phyloP scores from a whole-genome alignment of 2,329 filamentous ascomycete genomes.

The Diaporthe vexans region DNA sequence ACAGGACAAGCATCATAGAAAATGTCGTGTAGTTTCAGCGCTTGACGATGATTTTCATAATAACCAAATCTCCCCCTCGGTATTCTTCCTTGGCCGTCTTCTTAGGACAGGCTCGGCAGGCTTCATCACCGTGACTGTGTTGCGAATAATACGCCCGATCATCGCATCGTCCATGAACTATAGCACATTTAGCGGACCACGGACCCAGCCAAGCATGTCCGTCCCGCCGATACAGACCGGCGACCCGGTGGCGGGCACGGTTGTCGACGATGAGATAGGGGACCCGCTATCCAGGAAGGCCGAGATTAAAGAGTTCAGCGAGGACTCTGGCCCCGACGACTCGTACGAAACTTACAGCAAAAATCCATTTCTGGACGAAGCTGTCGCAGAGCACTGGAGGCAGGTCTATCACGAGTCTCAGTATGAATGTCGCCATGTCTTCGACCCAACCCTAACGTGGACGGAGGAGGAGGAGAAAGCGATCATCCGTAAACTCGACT shows the following conservation, averaged over 20 bases:
- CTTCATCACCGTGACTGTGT: not conserved
- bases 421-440: constrained; percentile 69
- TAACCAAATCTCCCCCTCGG: not conserved
- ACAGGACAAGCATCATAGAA: constrained; percentile 2
- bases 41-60: not conserved
- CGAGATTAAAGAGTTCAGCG: constrained; percentile 22
- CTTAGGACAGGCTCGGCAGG: not conserved
- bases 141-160: not conserved
- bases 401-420: constrained; percentile 51
- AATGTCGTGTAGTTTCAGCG: not conserved
- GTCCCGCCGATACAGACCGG: constrained; percentile 18
- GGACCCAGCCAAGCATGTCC: constrained; percentile 25
- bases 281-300: constrained; percentile 13
- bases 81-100: not conserved
- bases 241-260: constrained; percentile 17
- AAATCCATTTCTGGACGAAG: constrained; percentile 51
- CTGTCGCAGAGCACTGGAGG: constrained; percentile 51
- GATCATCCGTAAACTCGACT: constrained; percentile 63
- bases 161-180: not conserved
- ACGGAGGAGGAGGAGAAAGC: constrained; percentile 65
- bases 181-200: constrained; percentile 11
- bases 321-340: constrained; percentile 37
- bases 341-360: constrained; percentile 20
- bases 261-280: constrained; percentile 18
- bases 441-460: constrained; percentile 68